Evolutionary conservation across 1,284 basidiomycete genomes (phyloP).

Genomic region (Malassezia psittaci): DNA sequence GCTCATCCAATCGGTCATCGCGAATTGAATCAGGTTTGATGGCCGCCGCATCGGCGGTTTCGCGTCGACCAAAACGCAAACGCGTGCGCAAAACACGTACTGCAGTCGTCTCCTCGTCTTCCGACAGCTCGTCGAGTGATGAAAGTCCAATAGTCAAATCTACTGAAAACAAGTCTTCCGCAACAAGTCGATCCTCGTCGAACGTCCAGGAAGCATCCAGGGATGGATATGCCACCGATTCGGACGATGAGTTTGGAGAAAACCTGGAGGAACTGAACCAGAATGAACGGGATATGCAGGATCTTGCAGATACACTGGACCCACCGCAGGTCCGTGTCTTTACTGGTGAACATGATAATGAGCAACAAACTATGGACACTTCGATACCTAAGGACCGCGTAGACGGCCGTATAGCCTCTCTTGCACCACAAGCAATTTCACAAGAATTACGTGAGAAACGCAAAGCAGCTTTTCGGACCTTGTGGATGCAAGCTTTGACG

Average conservation of each 20-base stretch:
- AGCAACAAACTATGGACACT: background rate
- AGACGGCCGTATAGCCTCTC: background rate
- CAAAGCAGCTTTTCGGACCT: slow-evolving; percentile 20
- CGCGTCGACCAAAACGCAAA: slow-evolving; percentile 14
- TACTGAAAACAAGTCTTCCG: background rate
- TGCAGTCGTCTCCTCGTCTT: background rate
- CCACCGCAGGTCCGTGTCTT: background rate
- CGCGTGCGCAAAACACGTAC: slow-evolving; percentile 17
- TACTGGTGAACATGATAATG: background rate
- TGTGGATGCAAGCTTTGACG: slow-evolving; percentile 33
- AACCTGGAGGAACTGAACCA: slow-evolving; percentile 18
- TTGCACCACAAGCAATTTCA: background rate
- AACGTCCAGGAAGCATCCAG: background rate
- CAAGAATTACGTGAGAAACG: slow-evolving; percentile 10
- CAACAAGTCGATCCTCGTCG: no score
- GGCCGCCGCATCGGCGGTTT: background rate
- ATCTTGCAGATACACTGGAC: background rate
- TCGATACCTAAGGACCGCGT: background rate
- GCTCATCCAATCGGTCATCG: background rate
- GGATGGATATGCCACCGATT: slow-evolving; percentile 18
- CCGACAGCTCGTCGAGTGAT: background rate
- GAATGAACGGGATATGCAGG: background rate
- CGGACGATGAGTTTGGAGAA: slow-evolving; percentile 11
- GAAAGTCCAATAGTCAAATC: background rate
- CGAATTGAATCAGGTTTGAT: no score